A percentile compares a stretch with the other conserved stretches of the same genome.
phyloP scores from a whole-genome alignment of 176 grass and related monocot genomes.

The Pontederia crassipes region DNA sequence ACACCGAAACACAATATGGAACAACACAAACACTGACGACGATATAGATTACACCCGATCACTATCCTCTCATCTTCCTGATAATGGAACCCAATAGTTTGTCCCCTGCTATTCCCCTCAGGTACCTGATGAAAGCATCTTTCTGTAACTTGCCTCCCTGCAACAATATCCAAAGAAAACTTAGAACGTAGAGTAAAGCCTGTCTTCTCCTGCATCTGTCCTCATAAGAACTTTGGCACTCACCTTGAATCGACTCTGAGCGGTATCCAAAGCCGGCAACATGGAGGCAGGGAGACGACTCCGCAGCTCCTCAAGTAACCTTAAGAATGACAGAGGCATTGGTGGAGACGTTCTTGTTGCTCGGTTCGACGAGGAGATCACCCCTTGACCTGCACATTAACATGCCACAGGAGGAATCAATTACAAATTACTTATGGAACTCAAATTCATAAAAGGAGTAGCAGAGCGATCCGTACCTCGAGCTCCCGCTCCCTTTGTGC shows the following conservation, averaged over 20 bases:
- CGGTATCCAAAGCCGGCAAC: not conserved
- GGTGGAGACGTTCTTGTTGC: not conserved
- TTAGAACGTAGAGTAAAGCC: not conserved
- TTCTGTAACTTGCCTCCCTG: slow-evolving; percentile 70
- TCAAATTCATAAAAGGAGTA: no score
- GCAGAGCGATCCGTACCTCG: not conserved
- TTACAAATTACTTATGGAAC: no score
- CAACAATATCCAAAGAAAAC: slow-evolving; percentile 10
- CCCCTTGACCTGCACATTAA: no score
- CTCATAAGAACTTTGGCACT: not conserved
- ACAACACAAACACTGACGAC: not conserved
- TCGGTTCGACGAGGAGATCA: not conserved
- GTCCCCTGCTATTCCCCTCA: slow-evolving; percentile 49
- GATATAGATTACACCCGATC: not conserved
- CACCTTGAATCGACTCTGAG: not conserved
- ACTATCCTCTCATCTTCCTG: slow-evolving; percentile 47
- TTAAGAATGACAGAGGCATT: not conserved
- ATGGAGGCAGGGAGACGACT: slow-evolving; percentile 1
- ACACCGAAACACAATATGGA: not conserved
- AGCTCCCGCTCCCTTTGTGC: slow-evolving; percentile 18
- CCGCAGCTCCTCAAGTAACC: not conserved
- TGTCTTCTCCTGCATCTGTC: no score
- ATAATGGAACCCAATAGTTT: slow-evolving; percentile 40
- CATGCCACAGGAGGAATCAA: not conserved
- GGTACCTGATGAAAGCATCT: slow-evolving; percentile 46